Conservation (phyloP, 2,329 filamentous ascomycete genomes). For the Apiospora aurea region DNA sequence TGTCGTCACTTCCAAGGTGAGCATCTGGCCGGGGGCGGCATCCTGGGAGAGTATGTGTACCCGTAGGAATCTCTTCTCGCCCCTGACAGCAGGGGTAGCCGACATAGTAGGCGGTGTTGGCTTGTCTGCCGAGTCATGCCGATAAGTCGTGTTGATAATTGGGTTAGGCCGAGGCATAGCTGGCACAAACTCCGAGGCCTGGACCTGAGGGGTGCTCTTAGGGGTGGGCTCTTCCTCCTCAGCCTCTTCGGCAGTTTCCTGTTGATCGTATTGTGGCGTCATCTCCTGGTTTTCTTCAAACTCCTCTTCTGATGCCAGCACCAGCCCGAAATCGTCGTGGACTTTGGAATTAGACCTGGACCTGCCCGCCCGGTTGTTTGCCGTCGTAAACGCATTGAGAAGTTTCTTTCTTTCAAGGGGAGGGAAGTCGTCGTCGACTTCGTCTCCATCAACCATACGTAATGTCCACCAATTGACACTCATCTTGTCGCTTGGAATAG, state of each 20-base stretch:
- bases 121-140: slow-evolving; percentile 63
- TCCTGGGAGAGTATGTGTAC: slow-evolving; percentile 77
- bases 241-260: slow-evolving; percentile 49
- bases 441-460: slow-evolving; percentile 83
- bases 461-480: slow-evolving; percentile 86
- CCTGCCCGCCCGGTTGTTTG: slow-evolving; percentile 72
- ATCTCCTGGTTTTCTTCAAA: slow-evolving; percentile 72
- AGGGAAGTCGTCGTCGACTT: slow-evolving; percentile 86
- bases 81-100: slow-evolving; percentile 55
- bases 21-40: slow-evolving; percentile 73
- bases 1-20: slow-evolving; percentile 78
- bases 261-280: slow-evolving; percentile 71
- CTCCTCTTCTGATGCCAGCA: slow-evolving; percentile 73
- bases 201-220: slow-evolving; percentile 56
- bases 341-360: slow-evolving; percentile 75
- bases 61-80: slow-evolving; percentile 73
- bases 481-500: slow-evolving; percentile 68
- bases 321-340: slow-evolving; percentile 83
- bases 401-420: slow-evolving; percentile 77
- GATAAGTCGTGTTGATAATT: slow-evolving; percentile 67
- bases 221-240: slow-evolving; percentile 53
- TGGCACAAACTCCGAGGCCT: slow-evolving; percentile 41
- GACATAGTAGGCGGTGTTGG: slow-evolving; percentile 56
- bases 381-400: slow-evolving; percentile 80
- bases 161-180: slow-evolving; percentile 60